Percentiles rank a stretch among this genome's conserved stretches.
These are phyloP conservation scores for Cicer arietinum DNA, from an alignment of 306 rosid genomes.

Conservation along the genomic window DNA sequence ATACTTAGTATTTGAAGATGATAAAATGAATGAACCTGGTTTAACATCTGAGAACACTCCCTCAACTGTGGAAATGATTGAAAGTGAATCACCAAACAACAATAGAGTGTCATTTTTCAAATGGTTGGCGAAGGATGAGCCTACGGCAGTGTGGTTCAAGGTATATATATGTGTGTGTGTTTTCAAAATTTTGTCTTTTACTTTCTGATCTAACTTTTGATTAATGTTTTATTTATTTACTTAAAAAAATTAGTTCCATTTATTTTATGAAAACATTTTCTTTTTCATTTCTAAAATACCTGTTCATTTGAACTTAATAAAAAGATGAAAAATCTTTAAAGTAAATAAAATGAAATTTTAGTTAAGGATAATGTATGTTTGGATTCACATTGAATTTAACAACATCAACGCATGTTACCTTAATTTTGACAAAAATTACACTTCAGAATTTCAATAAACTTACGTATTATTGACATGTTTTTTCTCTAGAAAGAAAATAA, in stretches of 20 bases:
- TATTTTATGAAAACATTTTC: too few species aligned
- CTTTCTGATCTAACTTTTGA: background rate
- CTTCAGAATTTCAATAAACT: too few species aligned
- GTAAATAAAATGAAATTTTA: too few species aligned
- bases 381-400: too few species aligned
- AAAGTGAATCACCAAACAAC: conserved; percentile 59
- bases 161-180: conserved; percentile 44
- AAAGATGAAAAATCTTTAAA: too few species aligned
- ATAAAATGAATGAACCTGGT: conserved; percentile 53
- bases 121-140: conserved; percentile 74
- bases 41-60: conserved; percentile 60
- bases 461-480: too few species aligned
- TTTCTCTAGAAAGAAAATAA: conserved; percentile 2
- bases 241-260: too few species aligned
- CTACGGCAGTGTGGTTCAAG: conserved; percentile 90
- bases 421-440: too few species aligned
- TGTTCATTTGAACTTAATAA: too few species aligned
- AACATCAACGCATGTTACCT: too few species aligned
- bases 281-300: too few species aligned
- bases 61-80: conserved; percentile 61
- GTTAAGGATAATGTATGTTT: too few species aligned
- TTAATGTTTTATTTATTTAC: background rate
- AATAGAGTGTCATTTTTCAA: conserved; percentile 59
- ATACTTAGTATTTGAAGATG: conserved; percentile 50
- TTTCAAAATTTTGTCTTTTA: conserved; percentile 25